Evolutionary conservation across 345 rosid species (phyloP), one percentile per base, ranked within the genome.

Genomic region (Xanthoceras sorbifolium): DNA sequence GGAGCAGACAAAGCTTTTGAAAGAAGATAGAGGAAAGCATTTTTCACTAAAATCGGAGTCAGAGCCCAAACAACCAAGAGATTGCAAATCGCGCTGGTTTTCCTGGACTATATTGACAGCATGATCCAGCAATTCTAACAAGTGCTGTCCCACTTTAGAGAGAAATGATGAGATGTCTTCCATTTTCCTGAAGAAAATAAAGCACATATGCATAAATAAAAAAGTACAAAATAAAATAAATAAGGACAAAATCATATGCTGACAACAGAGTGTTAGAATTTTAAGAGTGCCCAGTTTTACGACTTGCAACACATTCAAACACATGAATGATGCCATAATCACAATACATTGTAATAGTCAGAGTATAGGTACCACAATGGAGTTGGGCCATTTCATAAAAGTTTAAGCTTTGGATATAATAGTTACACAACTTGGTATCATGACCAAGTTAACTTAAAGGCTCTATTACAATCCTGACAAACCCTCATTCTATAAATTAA

Each of bases 51-150:
- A 83, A 71, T 84, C 86, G 42, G 89, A 84, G 76, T 73, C 77
- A 71, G 70, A 68, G 57, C 88, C 90, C 70, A 80, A 79, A 81
- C 75, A 76, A 69, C 92, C 87, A 77, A 87, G 90, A 78, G 88
- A 79, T 77, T 84, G 87, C 64, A 83, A 71, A 80, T 87, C 88
- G 31, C 28, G 74, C 67, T 78, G 77, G 78, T 72, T 81, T 72
- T 85, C 86, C 72, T 68, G 62, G 79, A 93, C 78, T 74, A 82
- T 31, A 78, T 65, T 83, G 70, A 73, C 83, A 64, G 90, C 91
- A 80, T 80, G 79, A 76, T 86, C 87, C 84, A 95, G 80, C 82
- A 89, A 81, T 66, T 86, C 87, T 79, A 88, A 70, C 84, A 95
- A 81, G 82, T 80, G 71, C 52, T 80, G 80, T 57, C 88, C 86